These are phyloP conservation scores for Fragaria ananassa DNA, from an alignment of 306 rosid species.

Conservation along the genomic window DNA sequence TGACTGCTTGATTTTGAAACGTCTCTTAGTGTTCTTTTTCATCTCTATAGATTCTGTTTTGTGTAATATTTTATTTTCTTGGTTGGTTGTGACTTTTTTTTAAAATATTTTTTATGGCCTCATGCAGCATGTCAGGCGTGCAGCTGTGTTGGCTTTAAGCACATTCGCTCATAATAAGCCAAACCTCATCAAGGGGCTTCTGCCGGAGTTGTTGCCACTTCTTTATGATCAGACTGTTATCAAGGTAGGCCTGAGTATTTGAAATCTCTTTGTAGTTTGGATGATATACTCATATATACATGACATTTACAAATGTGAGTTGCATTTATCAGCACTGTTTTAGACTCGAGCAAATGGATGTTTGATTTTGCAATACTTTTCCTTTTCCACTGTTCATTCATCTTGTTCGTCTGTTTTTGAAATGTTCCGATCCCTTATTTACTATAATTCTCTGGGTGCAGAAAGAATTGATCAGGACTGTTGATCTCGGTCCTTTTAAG, in stretches of 20 bases:
- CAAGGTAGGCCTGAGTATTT: slow-evolving; percentile 50
- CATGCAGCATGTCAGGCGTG: slow-evolving; percentile 96
- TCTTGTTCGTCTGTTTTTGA: neutral
- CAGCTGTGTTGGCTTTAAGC: slow-evolving; percentile 96
- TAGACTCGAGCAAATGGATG: neutral
- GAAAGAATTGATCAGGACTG: slow-evolving; percentile 97
- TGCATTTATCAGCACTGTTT: neutral
- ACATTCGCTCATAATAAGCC: slow-evolving; percentile 99
- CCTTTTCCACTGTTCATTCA: neutral
- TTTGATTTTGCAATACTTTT: neutral
- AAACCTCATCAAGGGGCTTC: slow-evolving; percentile 90
- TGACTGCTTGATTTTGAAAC: neutral
- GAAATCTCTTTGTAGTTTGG: neutral
- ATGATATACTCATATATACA: neutral
- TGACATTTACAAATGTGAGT: neutral
- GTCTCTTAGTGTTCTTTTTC: neutral
- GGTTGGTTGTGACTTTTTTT: slow-evolving; percentile 31
- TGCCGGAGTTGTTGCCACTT: slow-evolving; percentile 89
- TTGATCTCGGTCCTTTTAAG: slow-evolving; percentile 99
- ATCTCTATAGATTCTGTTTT: slow-evolving; percentile 3
- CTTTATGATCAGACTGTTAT: slow-evolving; percentile 97
- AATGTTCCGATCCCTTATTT: neutral
- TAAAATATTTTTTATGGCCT: slow-evolving; percentile 14
- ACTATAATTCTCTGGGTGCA: slow-evolving; percentile 34
- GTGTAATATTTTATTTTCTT: slow-evolving; percentile 1